Evolutionary conservation across 108 stramenopile species (phyloP).

Genomic region (Cyclotella kingstonii): DNA sequence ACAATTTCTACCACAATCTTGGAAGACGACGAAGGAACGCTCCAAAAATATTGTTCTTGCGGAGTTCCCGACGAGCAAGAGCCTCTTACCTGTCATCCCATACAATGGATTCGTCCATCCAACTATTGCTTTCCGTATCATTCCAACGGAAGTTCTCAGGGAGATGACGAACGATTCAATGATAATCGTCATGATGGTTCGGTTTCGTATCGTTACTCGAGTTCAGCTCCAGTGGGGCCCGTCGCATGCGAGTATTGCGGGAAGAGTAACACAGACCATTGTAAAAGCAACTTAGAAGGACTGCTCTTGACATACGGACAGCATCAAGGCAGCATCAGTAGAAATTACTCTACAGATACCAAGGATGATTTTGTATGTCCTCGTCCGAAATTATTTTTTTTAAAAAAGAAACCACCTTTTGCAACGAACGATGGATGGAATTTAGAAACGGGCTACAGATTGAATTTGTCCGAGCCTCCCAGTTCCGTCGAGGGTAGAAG

Average conservation of each 20-base stretch:
- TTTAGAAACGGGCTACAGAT: conserved; percentile 23
- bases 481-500: conserved; percentile 29
- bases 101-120: too few species aligned
- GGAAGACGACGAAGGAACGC: conserved; percentile 1
- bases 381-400: conserved; percentile 42
- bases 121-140: conserved; percentile 4
- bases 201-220: conserved; percentile 16
- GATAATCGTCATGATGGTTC: too few species aligned
- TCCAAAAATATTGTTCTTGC: conserved; percentile 8
- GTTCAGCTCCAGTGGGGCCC: conserved; percentile 19
- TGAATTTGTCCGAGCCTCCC: conserved; percentile 25
- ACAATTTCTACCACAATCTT: not conserved
- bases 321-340: not conserved
- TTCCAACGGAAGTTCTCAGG: too few species aligned
- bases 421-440: conserved; percentile 38
- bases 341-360: not conserved
- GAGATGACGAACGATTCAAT: not conserved
- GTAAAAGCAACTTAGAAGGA: conserved; percentile 6
- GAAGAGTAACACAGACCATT: conserved; percentile 11
- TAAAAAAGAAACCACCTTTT: conserved; percentile 42
- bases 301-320: not conserved
- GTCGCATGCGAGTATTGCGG: conserved; percentile 42
- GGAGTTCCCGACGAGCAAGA: not conserved
- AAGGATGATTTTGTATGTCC: conserved; percentile 4
- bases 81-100: conserved; percentile 1